These are phyloP conservation scores for Cystobasidium sp. DNA, from an alignment of 1,284 basidiomycete genomes.

Conservation along the genomic window DNA sequence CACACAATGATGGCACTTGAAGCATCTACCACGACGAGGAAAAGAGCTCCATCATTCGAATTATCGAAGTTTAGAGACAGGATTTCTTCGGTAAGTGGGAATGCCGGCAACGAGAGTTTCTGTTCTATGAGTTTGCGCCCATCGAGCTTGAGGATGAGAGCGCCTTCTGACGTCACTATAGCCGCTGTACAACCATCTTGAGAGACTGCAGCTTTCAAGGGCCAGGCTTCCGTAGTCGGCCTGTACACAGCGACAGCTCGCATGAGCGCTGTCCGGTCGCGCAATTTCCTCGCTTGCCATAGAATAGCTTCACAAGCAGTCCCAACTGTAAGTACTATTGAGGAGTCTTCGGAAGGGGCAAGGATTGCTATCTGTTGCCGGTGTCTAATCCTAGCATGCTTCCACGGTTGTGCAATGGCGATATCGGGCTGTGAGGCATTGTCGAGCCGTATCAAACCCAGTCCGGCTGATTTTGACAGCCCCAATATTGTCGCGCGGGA, in stretches of 20 bases:
- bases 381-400: conserved; percentile 16
- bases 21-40: conserved; percentile 12
- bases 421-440: neutral
- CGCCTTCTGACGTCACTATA: conserved; percentile 1
- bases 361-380: neutral
- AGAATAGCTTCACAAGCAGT: conserved; percentile 24
- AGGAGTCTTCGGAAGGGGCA: neutral
- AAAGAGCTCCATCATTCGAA: conserved; percentile 15
- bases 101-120: neutral
- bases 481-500: conserved; percentile 1
- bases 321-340: neutral
- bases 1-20: conserved; percentile 17
- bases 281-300: conserved; percentile 23
- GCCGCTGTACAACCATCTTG: conserved; percentile 13
- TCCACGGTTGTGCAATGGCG: conserved; percentile 8
- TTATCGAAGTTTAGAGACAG: conserved; percentile 12
- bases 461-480: neutral
- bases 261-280: conserved; percentile 7
- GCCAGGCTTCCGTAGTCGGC: neutral
- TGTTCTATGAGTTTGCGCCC: neutral
- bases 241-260: conserved; percentile 9
- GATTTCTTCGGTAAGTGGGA: conserved; percentile 5
- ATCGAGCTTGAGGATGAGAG: neutral
- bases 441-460: conserved; percentile 5
- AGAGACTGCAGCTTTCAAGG: neutral